Percentiles rank a stretch among this genome's conserved stretches.
phyloP scores from a whole-genome alignment of 148 eudicot genomes.

The Camellia japonica region DNA sequence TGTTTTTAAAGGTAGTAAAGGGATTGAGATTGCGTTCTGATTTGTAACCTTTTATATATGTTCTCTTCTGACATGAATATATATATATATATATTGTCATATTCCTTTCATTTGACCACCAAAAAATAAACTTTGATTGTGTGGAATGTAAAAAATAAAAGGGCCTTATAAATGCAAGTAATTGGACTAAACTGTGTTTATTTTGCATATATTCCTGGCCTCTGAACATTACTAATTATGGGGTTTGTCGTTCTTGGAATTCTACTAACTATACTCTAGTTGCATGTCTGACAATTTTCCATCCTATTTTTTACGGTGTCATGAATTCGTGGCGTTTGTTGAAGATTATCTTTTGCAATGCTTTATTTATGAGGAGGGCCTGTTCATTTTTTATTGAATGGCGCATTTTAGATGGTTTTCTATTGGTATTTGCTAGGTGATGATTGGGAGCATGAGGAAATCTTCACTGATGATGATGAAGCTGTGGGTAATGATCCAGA shows the following conservation, averaged over 20 bases:
- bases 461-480: constrained; percentile 97
- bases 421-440: constrained; percentile 54
- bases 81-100: not conserved
- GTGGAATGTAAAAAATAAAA: not conserved
- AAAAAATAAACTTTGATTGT: constrained; percentile 1
- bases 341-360: not conserved
- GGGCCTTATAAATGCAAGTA: not conserved
- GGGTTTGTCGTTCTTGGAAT: not conserved
- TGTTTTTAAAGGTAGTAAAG: not conserved
- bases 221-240: not conserved
- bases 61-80: not conserved
- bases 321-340: not conserved
- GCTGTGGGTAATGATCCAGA: constrained; percentile 83
- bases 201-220: not conserved
- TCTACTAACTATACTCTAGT: not conserved
- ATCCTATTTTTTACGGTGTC: not conserved
- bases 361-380: not conserved
- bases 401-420: not conserved
- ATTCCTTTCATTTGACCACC: not conserved
- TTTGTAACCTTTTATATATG: not conserved
- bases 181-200: not conserved
- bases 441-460: constrained; percentile 99
- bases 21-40: not conserved
- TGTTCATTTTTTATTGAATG: constrained; percentile 10
- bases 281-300: not conserved